Evolutionary conservation across 148 eudicot genomes (phyloP), one percentile per base, ranked within the genome.

Genomic region (Rhododendron henanense): DNA sequence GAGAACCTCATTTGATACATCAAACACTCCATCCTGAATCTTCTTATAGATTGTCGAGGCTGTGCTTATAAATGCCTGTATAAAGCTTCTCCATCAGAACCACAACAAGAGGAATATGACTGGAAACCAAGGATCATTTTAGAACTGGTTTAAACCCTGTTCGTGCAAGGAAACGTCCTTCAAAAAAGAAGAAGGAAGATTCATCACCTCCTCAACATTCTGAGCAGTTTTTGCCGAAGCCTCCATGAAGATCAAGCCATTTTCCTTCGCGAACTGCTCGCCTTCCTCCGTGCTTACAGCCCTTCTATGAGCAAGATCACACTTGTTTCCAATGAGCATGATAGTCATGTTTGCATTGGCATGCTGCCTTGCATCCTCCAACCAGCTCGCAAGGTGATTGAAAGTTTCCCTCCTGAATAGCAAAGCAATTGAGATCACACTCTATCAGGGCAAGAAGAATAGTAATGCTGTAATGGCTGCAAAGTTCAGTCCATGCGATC

Each of bases 261-360:
- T 84, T 71, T 92, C 92, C 87, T 87, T 92, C 37, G 94, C 94
- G 79, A 92, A 92, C 82, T 90, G 94, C 71, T 92, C 92, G 1
- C 94, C 94, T 88, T 92, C 94, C 88, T 92, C 94, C 65, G 86
- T 88, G 90, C 92, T 92, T 28, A 92, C 91, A 25, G 91, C 94
- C 88, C 94, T 90, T 86, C 91, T 88, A 81, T 90, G 92, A 88
- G 94, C 83, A 51, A 92, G 90, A 87, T 92, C 94, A 85, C 90
- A 45, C 81, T 92, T 92, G 87, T 92, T 92, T 51, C 92, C 93
- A 39, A 92, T 88, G 51, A 92, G 89, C 93, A 91, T 91, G 71
- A 92, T 92, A 11, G 91, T 92, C 93, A 90, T 92, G 89, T 92
- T 92, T 53, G 91, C 87, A 89, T 90, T 92, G 4, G 94, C 92